Base-by-base conservation (phyloP, 2,329 filamentous ascomycete genomes). In the Fusarium marasasianum region DNA sequence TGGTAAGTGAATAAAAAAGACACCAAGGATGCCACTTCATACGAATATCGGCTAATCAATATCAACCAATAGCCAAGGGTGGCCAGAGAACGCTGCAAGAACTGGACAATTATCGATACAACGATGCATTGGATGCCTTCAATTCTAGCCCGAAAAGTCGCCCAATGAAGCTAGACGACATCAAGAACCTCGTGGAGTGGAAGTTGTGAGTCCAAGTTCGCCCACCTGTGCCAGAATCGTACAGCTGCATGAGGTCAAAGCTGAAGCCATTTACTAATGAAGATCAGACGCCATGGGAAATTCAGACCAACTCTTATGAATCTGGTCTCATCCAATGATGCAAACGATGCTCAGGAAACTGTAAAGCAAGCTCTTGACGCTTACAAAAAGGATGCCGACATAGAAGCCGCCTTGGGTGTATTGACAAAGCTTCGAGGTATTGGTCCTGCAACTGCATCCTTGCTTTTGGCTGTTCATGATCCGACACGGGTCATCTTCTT, bases 361-460 rank as follows among this genome's bases (percentile, higher is more conserved):
- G 90, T 91, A 22, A 79, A 83, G 13, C 79, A 86, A 35, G 91
- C 90, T 1, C 85, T 92, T 66, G 77, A 79, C 9, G 63, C 79
- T 35, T 89, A 90, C 75, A 80, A 81, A 63, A 78, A 83, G 38
- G 72, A 80, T 10, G 62, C 82, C 5, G 80, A 82, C 22, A 85
- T 88, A 7, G 79, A 83, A 5, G 80, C 83, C 13, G 86, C 90
- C 8, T 79, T 94, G 12, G 85, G 86, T 7, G 81, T 83, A 3
- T 84, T 95, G 17, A 86, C 86, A 3, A 86, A 86, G 63, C 84
- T 96, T n/a, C 91, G 87, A 72, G 94, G 94, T 40, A 90, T 97
- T 70, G 94, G 94, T 1, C 93, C 94, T 4, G 94, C 94, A 13
- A 96, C 93, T 2, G 93, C 93, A 1, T 94, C 92, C 3, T 87